Evolutionary conservation across 805 yeast genomes (phyloP).

Genomic region (Kurtzmaniella fragi): DNA sequence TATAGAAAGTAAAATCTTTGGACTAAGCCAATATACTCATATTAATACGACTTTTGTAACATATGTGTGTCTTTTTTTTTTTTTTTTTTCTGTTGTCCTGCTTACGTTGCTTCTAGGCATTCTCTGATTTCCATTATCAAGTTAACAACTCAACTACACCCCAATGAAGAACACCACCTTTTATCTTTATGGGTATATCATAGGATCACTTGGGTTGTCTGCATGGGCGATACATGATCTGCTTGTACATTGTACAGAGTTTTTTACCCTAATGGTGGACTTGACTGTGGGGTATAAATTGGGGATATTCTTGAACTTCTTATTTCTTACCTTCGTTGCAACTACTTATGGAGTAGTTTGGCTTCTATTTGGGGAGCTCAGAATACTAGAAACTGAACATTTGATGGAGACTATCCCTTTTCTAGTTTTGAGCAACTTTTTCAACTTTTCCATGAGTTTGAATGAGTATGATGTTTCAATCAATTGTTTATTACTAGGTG

Average conservation of each 20-base stretch:
- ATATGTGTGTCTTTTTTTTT: too few species aligned
- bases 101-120: not conserved
- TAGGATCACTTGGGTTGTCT: constrained; percentile 14
- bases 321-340: constrained; percentile 16
- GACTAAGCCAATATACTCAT: too few species aligned
- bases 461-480: constrained; percentile 55
- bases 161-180: constrained; percentile 1
- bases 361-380: constrained; percentile 66
- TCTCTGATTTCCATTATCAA: not conserved
- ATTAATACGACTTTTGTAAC: too few species aligned
- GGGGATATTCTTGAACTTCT: constrained; percentile 22
- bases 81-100: not conserved
- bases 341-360: constrained; percentile 41
- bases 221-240: constrained; percentile 19
- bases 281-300: constrained; percentile 27
- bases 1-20: too few species aligned
- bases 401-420: constrained; percentile 32
- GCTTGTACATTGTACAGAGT: constrained; percentile 15
- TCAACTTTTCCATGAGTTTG: constrained; percentile 50
- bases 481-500: constrained; percentile 37
- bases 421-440: constrained; percentile 44
- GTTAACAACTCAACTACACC: not conserved
- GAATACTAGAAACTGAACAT: constrained; percentile 74
- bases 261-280: constrained; percentile 19
- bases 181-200: constrained; percentile 15